A percentile compares a stretch with the other conserved stretches of the same genome.
Evolutionary conservation across 306 rosid genomes (phyloP).

Genomic region (Acmispon strigosus): DNA sequence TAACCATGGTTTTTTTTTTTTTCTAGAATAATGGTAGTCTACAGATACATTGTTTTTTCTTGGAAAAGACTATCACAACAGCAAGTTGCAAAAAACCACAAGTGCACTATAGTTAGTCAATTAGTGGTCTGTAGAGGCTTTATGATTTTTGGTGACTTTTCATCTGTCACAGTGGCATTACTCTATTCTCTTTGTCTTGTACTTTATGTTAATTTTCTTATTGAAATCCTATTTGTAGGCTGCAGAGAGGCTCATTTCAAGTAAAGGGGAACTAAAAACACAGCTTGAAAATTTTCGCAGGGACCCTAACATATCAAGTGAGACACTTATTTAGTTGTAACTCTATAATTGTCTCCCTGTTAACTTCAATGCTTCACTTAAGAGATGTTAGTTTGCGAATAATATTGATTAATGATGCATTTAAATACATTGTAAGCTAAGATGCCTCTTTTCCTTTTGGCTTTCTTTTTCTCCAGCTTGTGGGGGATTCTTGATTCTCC

Average conservation of each 20-base stretch:
- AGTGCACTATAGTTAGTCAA: neutral
- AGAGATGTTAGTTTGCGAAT: constrained; percentile 7
- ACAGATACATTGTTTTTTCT: neutral
- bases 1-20: neutral
- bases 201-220: neutral
- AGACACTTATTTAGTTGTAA: constrained; percentile 31
- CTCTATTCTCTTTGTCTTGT: neutral
- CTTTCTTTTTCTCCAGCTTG: neutral
- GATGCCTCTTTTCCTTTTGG: neutral
- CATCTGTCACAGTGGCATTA: neutral
- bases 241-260: constrained; percentile 76
- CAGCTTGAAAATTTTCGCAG: constrained; percentile 65
- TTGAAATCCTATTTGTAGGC: constrained; percentile 47
- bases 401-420: neutral
- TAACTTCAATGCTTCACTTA: neutral
- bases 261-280: constrained; percentile 67
- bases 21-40: neutral
- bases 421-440: neutral
- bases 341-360: neutral
- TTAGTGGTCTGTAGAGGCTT: neutral
- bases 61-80: neutral
- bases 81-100: neutral
- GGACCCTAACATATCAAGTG: constrained; percentile 71
- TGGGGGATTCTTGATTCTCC: neutral
- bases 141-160: neutral